phyloP scores from a whole-genome alignment of 2,329 filamentous ascomycete genomes.

The Cladobotryum protrusum region DNA sequence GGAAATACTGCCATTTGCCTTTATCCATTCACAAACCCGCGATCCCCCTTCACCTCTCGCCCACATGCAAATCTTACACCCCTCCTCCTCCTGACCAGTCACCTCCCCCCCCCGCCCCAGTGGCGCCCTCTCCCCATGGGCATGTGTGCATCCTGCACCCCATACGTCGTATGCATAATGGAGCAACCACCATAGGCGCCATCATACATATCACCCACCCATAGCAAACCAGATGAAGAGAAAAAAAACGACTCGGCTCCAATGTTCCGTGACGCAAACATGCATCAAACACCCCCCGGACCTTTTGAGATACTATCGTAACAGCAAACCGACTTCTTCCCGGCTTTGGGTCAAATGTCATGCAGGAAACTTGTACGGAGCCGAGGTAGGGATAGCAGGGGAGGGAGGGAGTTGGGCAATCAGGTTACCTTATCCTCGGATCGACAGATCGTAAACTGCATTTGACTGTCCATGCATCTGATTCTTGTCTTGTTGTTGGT shows the following conservation, averaged over 20 bases:
- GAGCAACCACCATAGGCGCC: neutral
- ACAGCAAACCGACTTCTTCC: no score
- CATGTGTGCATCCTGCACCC: constrained; percentile 8
- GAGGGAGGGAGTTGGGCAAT: no score
- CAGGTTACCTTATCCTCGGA: neutral
- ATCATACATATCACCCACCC: no score
- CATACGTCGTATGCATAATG: neutral
- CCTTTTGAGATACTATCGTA: no score
- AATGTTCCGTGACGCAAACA: no score
- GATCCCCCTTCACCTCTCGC: no score
- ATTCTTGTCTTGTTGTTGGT: neutral
- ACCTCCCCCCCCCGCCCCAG: neutral
- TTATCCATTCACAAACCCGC: no score
- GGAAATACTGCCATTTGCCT: no score
- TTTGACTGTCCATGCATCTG: neutral
- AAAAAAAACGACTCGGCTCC: no score
- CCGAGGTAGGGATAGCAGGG: neutral
- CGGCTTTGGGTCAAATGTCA: neutral
- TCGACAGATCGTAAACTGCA: neutral
- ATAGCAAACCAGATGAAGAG: no score
- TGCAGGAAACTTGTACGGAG: neutral
- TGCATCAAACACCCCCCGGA: no score
- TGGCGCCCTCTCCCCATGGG: neutral
- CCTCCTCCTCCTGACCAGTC: neutral
- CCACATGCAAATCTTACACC: no score